Base-by-base conservation (phyloP, 805 yeast species). In the Peterozyma xylosa region DNA sequence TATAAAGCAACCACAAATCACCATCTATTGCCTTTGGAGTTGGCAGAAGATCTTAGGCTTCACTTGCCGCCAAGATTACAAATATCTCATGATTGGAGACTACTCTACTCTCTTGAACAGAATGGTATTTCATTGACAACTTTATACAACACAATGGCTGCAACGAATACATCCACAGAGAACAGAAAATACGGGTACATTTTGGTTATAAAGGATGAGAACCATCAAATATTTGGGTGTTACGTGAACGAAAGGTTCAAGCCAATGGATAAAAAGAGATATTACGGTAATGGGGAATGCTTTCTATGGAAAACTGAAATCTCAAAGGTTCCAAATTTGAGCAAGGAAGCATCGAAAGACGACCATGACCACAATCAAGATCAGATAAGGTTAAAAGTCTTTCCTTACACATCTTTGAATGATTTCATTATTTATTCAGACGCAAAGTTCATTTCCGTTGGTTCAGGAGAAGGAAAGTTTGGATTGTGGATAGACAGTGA, bases 211-310 rank as follows among this genome's bases (percentile, higher is more conserved):
- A 73, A 73, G 57, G 98, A 93, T 57, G 65, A 71, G 11, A 63
- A 71, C 15, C 76, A 76, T 45, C 73, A 77, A 27, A 61, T 76
- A 37, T 89, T 90, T 65, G 97, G 97, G 0, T 82, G 87, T 11
- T 90, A 78, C 58, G 51, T 80, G 39, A 88, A 88, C 59, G 96
- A 86, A 52, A 69, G 74, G 43, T 71, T 86, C 46, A 79, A 75
- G 46, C 83, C 89, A 1, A 74, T 81, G 45, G 95, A 86, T 41
- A 75, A 76, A 40, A 78, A 77, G 53, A 71, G 86, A 45, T 91
- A 81, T 63, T 85, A 82, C 53, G 99, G 99, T 1, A 90, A 90
- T 63, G 96, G 97, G 1, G 96, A 91, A 60, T 89, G 98, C 57
- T 90, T 93, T 54, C 68, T 91, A 17, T 91, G 96, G 96, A 85